Percentiles rank a stretch among this genome's conserved stretches.
phyloP scores from a whole-genome alignment of 148 eudicot species.

The Nyssa sinensis region DNA sequence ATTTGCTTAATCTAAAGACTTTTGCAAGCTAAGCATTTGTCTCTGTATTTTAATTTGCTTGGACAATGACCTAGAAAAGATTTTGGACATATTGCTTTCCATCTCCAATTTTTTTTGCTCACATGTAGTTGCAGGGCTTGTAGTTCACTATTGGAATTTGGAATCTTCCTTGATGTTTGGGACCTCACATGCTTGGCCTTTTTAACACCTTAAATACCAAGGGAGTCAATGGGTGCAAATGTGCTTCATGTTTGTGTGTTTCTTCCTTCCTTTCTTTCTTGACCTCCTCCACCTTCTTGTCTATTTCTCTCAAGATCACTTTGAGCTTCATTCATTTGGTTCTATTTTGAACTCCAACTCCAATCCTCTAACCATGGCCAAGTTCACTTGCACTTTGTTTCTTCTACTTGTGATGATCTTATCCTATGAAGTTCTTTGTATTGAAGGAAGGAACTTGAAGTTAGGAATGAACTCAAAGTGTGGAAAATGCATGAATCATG shows the following conservation, averaged over 20 bases:
- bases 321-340: neutral
- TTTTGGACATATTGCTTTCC: neutral
- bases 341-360: neutral
- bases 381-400: slow-evolving; percentile 6
- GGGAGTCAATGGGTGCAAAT: neutral
- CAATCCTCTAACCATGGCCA: neutral
- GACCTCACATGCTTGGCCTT: neutral
- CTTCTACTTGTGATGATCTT: neutral
- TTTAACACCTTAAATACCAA: neutral
- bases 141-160: neutral
- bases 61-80: neutral
- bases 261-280: neutral
- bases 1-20: no score
- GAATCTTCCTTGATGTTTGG: slow-evolving; percentile 1
- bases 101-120: neutral
- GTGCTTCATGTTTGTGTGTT: neutral
- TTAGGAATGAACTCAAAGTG: neutral
- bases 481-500: neutral
- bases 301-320: neutral
- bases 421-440: neutral
- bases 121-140: neutral
- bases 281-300: neutral
- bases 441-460: slow-evolving; percentile 16
- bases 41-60: neutral
- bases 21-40: neutral